A percentile compares a stretch with the other conserved stretches of the same genome.
Conservation (phyloP, 2,329 filamentous ascomycete genomes). For the Orbilia brochopaga region DNA sequence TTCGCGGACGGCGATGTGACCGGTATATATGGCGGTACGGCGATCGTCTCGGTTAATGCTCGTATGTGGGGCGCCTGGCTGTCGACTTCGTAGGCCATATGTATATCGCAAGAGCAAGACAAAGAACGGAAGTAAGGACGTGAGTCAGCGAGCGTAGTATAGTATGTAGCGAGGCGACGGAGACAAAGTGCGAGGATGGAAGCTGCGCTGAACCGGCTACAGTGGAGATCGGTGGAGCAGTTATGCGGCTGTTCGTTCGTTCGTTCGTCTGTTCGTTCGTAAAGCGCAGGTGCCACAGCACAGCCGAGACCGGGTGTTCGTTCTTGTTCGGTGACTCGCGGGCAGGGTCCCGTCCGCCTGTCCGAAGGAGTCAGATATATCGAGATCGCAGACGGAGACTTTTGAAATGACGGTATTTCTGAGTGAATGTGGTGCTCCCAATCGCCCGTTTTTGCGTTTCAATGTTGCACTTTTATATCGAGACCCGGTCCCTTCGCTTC, state of each 20-base stretch:
- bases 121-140: neutral
- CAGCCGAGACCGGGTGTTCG: slow-evolving; percentile 4
- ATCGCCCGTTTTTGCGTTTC: slow-evolving; percentile 21
- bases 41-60: slow-evolving; percentile 39
- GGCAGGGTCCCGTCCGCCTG: neutral
- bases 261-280: no score
- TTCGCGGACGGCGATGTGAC: slow-evolving; percentile 50
- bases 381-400: neutral
- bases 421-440: neutral
- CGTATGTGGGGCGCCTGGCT: slow-evolving; percentile 35
- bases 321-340: neutral
- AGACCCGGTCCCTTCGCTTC: neutral
- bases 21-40: slow-evolving; percentile 39
- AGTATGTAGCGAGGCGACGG: no score
- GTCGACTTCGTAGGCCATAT: slow-evolving; percentile 47
- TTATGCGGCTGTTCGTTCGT: no score
- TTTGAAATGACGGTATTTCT: neutral
- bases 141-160: no score
- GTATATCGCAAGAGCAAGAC: slow-evolving; percentile 1
- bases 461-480: slow-evolving; percentile 34
- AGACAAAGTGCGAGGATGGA: no score
- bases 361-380: no score
- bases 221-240: neutral
- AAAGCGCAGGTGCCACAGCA: neutral
- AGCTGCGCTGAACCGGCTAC: neutral